These are phyloP conservation scores for Moniliella sp. DNA, from an alignment of 1,284 basidiomycete species.

Conservation along the genomic window DNA sequence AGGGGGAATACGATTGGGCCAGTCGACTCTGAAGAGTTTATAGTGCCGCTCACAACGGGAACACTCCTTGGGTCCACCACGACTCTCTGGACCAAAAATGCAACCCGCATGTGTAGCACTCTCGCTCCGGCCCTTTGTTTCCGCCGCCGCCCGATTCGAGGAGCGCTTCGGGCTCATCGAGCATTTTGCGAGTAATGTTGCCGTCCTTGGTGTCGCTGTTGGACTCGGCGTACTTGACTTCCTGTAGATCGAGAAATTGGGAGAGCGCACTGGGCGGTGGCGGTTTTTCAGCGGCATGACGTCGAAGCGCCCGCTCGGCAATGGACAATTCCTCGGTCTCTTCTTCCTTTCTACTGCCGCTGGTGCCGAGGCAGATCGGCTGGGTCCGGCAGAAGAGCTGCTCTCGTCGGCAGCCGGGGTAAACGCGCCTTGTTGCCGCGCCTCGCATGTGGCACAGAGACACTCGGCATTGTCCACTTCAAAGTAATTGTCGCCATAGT, in stretches of 20 bases:
- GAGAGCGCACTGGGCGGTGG: too few species aligned
- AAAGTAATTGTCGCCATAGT: constrained; percentile 43
- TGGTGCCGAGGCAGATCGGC: too few species aligned
- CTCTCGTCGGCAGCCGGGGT: neutral
- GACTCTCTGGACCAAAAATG: constrained; percentile 25
- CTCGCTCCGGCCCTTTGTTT: constrained; percentile 9
- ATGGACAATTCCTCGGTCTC: too few species aligned
- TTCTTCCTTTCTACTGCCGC: too few species aligned
- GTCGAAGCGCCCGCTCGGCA: neutral
- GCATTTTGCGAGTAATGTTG: neutral
- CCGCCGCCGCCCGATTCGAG: neutral
- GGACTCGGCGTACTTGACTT: neutral
- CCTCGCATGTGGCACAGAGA: constrained; percentile 71
- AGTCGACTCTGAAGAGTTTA: constrained; percentile 29
- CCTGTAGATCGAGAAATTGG: neutral
- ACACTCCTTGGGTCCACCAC: constrained; percentile 32
- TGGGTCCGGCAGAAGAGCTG: too few species aligned
- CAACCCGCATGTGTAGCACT: constrained; percentile 23
- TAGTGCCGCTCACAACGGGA: constrained; percentile 28
- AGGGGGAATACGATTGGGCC: constrained; percentile 11
- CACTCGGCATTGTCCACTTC: constrained; percentile 65
- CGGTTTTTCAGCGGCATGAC: too few species aligned
- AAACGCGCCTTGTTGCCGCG: constrained; percentile 45
- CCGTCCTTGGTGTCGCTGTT: neutral
- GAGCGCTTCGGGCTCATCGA: neutral